Base-by-base conservation (phyloP, 2,329 filamentous ascomycete species). In the Alternaria tenuissima region DNA sequence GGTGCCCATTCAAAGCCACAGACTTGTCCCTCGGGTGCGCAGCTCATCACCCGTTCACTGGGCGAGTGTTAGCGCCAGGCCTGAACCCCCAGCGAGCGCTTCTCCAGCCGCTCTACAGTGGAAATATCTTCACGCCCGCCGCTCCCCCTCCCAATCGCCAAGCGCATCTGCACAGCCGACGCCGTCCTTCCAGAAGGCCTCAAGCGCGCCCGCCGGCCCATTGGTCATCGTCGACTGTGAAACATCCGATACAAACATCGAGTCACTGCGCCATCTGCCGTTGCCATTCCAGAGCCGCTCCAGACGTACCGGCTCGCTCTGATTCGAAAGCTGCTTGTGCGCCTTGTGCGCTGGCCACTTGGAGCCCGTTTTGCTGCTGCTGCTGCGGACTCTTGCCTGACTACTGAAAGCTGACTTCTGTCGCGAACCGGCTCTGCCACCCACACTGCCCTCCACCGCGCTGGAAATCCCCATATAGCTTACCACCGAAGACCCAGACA, bases 1-100 rank as follows among this genome's bases (percentile, higher is more conserved):
- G 46, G 53, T 57, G 38, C 51, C 62, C 55, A 34, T 57, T 47
- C 63, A 48, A 41, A 32, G 56, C 62, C 61, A 61, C 59, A 51
- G 51, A 9, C 44, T 57, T 36, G 48, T 30, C 58, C 63, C 57
- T 59, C 64, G 62, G 52, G 48, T 55, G 55, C 60, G 61, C 68
- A 61, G 28, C 58, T 57, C 63, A 63, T 24, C 64, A 58, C 49
- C 64, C 69, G 47, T 71, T 73, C 70, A 76, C 75, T 76, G 76
- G 74, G 69, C 69, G 72, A 73, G 74, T 74, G 56, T 77, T 74
- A 76, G 74, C 75, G 75, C 75, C 75, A 71, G 70, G 57, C 63
- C 65, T 65, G 61, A 61, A 61, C 64, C 65, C 66, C 69, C 65
- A 64, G 61, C 68, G 62, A 74, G 69, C 74, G 73, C 75, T 73